phyloP scores from a whole-genome alignment of 495 filamentous ascomycete genomes.

The Aspergillus nidulans region DNA sequence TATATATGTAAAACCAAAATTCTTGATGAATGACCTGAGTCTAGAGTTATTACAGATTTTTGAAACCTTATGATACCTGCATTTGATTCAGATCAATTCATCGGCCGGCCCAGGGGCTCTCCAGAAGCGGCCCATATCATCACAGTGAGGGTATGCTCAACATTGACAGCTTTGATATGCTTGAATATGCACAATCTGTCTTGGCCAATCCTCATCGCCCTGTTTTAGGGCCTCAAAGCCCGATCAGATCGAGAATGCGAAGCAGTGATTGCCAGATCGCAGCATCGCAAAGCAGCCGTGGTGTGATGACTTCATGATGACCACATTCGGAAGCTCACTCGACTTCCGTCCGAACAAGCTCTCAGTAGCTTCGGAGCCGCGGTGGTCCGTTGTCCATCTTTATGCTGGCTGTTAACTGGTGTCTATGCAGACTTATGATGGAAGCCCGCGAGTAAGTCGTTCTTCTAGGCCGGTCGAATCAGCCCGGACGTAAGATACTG shows the following conservation, averaged over 20 bases:
- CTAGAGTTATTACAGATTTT: no score
- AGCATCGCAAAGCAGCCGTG: neutral
- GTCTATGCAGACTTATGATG: neutral
- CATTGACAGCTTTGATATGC: neutral
- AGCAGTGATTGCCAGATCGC: neutral
- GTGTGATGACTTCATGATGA: slow-evolving; percentile 17
- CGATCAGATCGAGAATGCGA: neutral
- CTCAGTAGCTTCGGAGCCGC: neutral
- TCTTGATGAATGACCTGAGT: no score
- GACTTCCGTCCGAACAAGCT: neutral
- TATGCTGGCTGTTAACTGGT: neutral
- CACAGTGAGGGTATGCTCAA: neutral
- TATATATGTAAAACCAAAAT: no score
- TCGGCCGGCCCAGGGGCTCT: no score
- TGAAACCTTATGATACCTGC: no score
- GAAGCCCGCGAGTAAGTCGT: neutral
- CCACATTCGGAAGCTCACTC: neutral
- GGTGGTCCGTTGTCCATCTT: neutral
- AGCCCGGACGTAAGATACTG: neutral
- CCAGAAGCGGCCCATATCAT: neutral
- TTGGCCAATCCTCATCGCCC: neutral
- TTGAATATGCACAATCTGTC: neutral
- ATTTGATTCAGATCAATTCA: no score
- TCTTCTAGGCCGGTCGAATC: neutral
- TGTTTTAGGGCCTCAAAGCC: neutral